Conservation (phyloP, 495 filamentous ascomycete species). For the Amphirosellinia nigrospora region DNA sequence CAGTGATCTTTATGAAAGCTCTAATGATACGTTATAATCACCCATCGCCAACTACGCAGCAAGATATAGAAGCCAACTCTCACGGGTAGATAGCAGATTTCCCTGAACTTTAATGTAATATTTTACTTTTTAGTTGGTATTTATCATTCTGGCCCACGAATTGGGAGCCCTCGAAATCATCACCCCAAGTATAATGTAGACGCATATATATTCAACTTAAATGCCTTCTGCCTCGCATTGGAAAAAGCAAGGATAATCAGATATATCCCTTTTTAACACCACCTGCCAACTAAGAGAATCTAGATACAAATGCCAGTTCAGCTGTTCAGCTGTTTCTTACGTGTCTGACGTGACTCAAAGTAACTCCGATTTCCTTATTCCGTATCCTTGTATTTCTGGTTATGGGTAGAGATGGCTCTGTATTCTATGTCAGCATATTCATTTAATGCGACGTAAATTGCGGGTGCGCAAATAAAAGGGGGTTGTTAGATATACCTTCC, state of each 20-base stretch:
- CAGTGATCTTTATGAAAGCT: no score
- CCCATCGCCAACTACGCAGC: no score
- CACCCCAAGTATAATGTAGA: neutral
- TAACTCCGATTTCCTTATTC: slow-evolving; percentile 26
- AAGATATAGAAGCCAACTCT: no score
- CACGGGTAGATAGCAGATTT: no score
- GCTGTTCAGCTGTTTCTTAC: neutral
- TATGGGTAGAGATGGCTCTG: slow-evolving; percentile 74
- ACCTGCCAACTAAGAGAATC: neutral
- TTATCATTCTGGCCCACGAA: no score
- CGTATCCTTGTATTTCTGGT: slow-evolving; percentile 66
- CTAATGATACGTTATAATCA: no score
- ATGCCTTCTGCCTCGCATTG: no score
- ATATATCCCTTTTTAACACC: neutral
- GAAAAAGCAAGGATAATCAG: neutral
- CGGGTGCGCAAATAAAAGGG: neutral
- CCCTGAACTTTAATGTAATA: no score
- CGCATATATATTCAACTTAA: neutral
- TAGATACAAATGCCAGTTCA: neutral
- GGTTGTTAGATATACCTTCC: slow-evolving; percentile 69
- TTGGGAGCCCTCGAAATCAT: no score
- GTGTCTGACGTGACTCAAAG: neutral
- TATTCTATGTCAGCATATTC: slow-evolving; percentile 16
- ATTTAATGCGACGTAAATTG: slow-evolving; percentile 4
- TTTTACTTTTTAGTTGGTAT: no score